phyloP scores from a whole-genome alignment of 2,329 filamentous ascomycete genomes.

The Cadophora gregata region DNA sequence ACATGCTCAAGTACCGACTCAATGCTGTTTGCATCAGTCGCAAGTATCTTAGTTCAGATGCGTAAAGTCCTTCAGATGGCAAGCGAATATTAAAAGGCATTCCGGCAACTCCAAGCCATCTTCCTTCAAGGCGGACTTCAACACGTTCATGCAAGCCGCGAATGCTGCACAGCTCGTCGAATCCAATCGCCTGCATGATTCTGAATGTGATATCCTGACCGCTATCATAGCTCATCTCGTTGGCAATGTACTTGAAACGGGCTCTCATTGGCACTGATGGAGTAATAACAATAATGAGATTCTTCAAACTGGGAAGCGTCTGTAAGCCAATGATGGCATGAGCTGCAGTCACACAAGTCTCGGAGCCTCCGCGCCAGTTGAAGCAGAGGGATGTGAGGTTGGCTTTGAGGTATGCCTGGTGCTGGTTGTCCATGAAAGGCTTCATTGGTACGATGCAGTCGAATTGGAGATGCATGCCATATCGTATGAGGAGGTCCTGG shows the following conservation, averaged over 20 bases:
- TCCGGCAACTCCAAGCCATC: neutral
- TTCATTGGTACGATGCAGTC: too few relatives aligned
- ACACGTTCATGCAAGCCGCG: neutral
- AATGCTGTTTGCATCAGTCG: neutral
- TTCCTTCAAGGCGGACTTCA: neutral
- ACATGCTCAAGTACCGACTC: neutral
- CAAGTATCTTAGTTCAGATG: too few relatives aligned
- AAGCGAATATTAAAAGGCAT: too few relatives aligned
- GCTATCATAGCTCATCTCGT: neutral
- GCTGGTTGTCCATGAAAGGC: neutral
- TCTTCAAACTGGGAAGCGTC: neutral
- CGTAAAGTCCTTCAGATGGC: too few relatives aligned
- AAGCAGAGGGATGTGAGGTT: neutral
- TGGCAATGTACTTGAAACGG: neutral
- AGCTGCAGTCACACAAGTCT: neutral
- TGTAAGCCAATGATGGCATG: neutral
- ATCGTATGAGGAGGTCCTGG: neutral
- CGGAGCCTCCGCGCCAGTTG: neutral
- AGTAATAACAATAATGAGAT: neutral
- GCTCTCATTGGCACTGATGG: neutral
- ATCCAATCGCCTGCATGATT: neutral
- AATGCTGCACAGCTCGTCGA: conserved; percentile 2
- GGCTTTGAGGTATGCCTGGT: neutral
- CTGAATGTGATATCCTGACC: neutral
- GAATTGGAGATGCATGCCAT: neutral